These are phyloP conservation scores for Aspergillus felis DNA, from an alignment of 2,329 filamentous ascomycete genomes.

Conservation along the genomic window DNA sequence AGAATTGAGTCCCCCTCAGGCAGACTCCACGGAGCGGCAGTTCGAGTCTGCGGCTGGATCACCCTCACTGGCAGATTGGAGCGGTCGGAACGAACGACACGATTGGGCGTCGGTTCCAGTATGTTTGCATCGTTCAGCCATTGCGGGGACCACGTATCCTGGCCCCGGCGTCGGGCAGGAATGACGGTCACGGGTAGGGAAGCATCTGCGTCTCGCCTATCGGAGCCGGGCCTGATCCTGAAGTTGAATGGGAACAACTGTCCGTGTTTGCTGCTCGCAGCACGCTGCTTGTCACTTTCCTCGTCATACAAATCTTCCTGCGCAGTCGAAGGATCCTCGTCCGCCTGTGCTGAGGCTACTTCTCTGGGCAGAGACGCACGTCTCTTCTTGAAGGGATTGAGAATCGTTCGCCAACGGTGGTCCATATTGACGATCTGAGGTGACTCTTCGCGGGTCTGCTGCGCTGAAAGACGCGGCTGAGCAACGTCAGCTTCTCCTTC, in stretches of 20 bases:
- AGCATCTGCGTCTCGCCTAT: conserved; percentile 33
- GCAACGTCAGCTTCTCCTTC: conserved; percentile 5
- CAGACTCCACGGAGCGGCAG: conserved; percentile 53
- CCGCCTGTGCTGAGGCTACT: conserved; percentile 54
- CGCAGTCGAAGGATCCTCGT: conserved; percentile 32
- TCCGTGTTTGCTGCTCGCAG: conserved; percentile 44
- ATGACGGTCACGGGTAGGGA: conserved; percentile 58
- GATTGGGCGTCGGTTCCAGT: conserved; percentile 14
- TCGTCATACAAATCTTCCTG: conserved; percentile 30
- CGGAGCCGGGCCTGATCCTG: conserved; percentile 38
- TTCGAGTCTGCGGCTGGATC: conserved; percentile 56
- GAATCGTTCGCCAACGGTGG: conserved; percentile 47
- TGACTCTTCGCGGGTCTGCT: conserved; percentile 28
- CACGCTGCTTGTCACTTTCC: conserved; percentile 43
- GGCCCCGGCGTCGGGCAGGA: conserved; percentile 53
- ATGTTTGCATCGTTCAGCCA: conserved; percentile 23
- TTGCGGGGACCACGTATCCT: conserved; percentile 53
- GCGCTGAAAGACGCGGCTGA: conserved; percentile 14
- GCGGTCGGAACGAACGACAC: conserved; percentile 10
- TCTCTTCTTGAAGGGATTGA: conserved; percentile 57
- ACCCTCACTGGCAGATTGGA: conserved; percentile 49
- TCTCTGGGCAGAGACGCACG: conserved; percentile 57
- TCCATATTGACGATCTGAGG: conserved; percentile 30
- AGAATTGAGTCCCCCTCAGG: conserved; percentile 27
- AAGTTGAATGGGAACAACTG: conserved; percentile 48